phyloP scores from a whole-genome alignment of 2,329 filamentous ascomycete species.

The Metarhizium guizhouense region DNA sequence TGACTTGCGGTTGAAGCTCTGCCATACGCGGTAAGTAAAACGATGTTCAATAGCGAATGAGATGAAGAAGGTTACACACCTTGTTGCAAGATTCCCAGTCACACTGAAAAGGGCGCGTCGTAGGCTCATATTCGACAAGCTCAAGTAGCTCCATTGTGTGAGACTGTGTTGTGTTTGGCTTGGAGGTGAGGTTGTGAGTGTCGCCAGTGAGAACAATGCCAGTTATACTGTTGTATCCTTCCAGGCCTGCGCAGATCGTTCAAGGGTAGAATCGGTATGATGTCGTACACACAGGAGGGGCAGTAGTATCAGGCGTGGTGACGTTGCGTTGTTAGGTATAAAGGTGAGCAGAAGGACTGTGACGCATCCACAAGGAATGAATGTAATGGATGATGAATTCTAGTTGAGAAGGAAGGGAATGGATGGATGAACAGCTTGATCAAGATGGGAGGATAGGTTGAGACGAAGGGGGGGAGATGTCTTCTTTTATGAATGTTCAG shows the following conservation, averaged over 20 bases:
- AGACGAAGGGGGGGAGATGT: background rate
- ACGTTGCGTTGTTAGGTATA: background rate
- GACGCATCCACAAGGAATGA: background rate
- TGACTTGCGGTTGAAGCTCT: conserved; percentile 67
- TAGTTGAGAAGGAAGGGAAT: background rate
- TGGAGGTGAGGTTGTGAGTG: background rate
- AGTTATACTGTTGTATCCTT: background rate
- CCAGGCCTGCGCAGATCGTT: no score
- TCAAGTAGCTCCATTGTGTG: conserved; percentile 54
- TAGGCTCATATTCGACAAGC: conserved; percentile 54
- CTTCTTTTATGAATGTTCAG: conserved; percentile 1
- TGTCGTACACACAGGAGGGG: no score
- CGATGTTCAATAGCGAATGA: background rate
- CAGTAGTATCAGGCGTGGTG: background rate
- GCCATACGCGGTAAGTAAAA: background rate
- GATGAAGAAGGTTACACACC: conserved; percentile 29
- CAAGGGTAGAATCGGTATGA: no score
- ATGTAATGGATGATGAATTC: background rate
- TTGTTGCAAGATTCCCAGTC: conserved; percentile 55
- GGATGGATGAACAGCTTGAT: background rate
- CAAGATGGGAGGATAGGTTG: background rate
- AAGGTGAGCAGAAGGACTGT: background rate
- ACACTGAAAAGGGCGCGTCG: conserved; percentile 54
- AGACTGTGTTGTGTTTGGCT: background rate
- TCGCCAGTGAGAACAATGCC: background rate